Conservation (phyloP, 208 protist genomes). For the Giardia duodenalis region DNA sequence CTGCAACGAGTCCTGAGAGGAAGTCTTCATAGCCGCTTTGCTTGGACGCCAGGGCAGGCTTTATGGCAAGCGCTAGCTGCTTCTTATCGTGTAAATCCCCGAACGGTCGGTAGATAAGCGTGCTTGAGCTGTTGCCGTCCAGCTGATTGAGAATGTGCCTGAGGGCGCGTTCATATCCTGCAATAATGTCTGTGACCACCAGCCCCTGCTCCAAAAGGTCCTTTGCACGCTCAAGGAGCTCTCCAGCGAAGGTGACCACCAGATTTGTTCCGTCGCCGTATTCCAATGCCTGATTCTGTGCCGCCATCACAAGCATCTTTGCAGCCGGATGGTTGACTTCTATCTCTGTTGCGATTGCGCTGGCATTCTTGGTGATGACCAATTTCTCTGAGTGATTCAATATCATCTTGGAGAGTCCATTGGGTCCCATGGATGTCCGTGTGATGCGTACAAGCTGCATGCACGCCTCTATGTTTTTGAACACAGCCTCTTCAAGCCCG, state of each 20-base stretch:
- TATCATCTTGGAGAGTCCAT: conserved; percentile 82
- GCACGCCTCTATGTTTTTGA: conserved; percentile 32
- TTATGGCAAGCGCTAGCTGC: background rate
- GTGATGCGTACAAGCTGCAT: conserved; percentile 19
- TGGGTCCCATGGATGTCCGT: conserved; percentile 36
- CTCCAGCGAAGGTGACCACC: conserved; percentile 87
- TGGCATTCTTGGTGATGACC: conserved; percentile 96
- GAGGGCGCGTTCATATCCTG: conserved; percentile 79
- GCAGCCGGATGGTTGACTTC: conserved; percentile 92
- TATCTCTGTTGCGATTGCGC: conserved; percentile 95
- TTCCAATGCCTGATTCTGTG: conserved; percentile 89
- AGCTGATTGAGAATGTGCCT: background rate
- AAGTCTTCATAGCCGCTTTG: conserved; percentile 33
- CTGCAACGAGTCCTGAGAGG: conserved; percentile 15
- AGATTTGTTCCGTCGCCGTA: conserved; percentile 96
- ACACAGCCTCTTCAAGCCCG: conserved; percentile 27
- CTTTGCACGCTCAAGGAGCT: conserved; percentile 87
- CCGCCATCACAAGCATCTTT: conserved; percentile 91
- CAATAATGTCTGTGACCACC: conserved; percentile 87
- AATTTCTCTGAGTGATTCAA: conserved; percentile 97
- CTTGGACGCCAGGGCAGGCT: conserved; percentile 23
- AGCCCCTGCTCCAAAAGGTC: conserved; percentile 82
- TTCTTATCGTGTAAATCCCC: background rate
- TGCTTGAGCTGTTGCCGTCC: background rate
- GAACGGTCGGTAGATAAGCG: background rate